Evolutionary conservation across 2,329 filamentous ascomycete genomes (phyloP).

Genomic region (Cercospora janseana): DNA sequence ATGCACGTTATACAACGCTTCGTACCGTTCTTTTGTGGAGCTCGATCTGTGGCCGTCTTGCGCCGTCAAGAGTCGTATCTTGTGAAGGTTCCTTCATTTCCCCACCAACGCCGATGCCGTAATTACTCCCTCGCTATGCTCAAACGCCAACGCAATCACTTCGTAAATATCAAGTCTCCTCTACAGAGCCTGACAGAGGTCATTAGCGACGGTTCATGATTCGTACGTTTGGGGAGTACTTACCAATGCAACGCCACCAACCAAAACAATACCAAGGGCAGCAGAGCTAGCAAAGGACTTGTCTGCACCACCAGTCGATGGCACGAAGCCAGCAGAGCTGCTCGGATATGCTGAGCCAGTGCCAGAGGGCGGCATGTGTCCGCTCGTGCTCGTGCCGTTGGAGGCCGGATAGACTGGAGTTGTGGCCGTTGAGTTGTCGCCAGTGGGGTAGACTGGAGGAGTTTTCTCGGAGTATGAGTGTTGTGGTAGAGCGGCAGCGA

Average conservation of each 20-base stretch:
- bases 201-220: too few relatives aligned
- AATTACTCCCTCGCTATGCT: too few relatives aligned
- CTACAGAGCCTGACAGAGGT: too few relatives aligned
- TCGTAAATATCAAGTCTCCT: too few relatives aligned
- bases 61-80: too few relatives aligned
- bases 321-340: constrained; percentile 11
- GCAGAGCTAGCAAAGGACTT: constrained; percentile 13
- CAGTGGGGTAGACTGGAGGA: background rate
- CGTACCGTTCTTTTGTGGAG: too few relatives aligned
- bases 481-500: constrained; percentile 15
- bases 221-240: too few relatives aligned
- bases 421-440: constrained; percentile 2
- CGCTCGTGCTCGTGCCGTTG: constrained; percentile 16
- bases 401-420: constrained; percentile 8
- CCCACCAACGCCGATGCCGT: too few relatives aligned
- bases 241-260: constrained; percentile 22
- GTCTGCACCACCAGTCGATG: constrained; percentile 12
- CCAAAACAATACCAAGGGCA: constrained; percentile 19
- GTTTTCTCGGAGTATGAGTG: background rate
- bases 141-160: too few relatives aligned
- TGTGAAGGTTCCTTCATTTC: too few relatives aligned
- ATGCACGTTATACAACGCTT: too few relatives aligned
- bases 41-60: too few relatives aligned
- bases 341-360: constrained; percentile 12
- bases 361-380: constrained; percentile 13